Conservation (phyloP, 495 filamentous ascomycete genomes). For the Parathielavia appendiculata region DNA sequence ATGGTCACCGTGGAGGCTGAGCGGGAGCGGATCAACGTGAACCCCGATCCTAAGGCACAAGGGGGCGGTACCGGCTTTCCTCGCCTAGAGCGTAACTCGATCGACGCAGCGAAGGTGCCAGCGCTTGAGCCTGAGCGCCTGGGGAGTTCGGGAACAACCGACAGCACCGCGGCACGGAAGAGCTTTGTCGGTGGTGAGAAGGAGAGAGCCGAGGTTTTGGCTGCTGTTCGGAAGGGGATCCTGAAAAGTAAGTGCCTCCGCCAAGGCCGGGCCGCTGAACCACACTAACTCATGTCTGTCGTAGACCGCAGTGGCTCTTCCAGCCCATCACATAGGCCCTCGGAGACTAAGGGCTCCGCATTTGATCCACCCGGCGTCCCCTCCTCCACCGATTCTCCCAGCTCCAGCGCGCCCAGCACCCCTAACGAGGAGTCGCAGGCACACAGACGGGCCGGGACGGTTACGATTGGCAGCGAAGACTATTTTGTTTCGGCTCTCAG, state of each 20-base stretch:
- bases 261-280: background rate
- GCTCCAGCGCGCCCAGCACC: conserved; percentile 76
- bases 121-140: conserved; percentile 43
- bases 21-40: conserved; percentile 76
- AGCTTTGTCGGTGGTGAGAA: conserved; percentile 88
- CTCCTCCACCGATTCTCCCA: conserved; percentile 67
- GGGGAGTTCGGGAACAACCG: conserved; percentile 50
- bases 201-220: conserved; percentile 86
- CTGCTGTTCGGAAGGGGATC: conserved; percentile 88
- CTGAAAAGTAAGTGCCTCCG: conserved; percentile 71
- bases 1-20: conserved; percentile 96
- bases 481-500: conserved; percentile 78
- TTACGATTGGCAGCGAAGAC: conserved; percentile 74
- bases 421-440: conserved; percentile 65
- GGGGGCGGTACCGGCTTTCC: conserved; percentile 82
- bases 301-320: conserved; percentile 51
- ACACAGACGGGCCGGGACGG: conserved; percentile 57
- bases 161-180: conserved; percentile 61
- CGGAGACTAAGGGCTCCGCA: conserved; percentile 47
- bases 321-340: conserved; percentile 58
- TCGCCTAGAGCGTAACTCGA: conserved; percentile 74
- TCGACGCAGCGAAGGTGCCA: conserved; percentile 49
- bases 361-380: conserved; percentile 52
- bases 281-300: conserved; percentile 9
- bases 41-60: conserved; percentile 62